Base-by-base conservation (phyloP, 225 moss, liverwort and hornwort genomes). In the Pleurozium schreberi region DNA sequence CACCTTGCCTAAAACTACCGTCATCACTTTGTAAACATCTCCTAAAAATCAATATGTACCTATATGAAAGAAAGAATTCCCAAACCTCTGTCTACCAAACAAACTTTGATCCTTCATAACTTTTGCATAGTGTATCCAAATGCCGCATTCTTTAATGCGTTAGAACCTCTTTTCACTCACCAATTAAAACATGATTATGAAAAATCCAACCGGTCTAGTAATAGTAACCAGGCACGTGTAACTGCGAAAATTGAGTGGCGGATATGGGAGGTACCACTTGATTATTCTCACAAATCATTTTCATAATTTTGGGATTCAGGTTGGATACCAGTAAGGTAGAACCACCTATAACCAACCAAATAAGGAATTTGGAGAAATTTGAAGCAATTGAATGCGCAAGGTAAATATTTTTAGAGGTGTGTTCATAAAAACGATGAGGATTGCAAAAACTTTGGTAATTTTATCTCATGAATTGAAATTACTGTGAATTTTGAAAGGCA, bases 1-100 rank as follows among this genome's bases (percentile, higher is more conserved):
- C 43, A 43, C 9, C 15, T 0, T 10, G 0, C 14, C 1, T 42
- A 25, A 43, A 16, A 16, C 28, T 0, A 0, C 28, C 4, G 27
- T 43, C 43, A 43, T 40, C 40, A 40, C 40, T 40, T 0, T 22
- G 1, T 71, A 3, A 16, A 43, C 43, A 71, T 43, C 10, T 71
- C 43, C 71, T n/a, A 49, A 15, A 16, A 71, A 43, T 43, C 9
- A 43, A 25, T 10, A 17, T 43, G 9, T 25, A 27, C 5, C 27
- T 42, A 5, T 5, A 4, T 26, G 13, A 22, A 27, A 27, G 16
- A 42, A 70, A 26, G 1, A 0, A 42, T 70, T 42, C 5, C 3
- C 25, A 0, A 70, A 43, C 3, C 0, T 5, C 2, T 71, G 9
- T 3, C 57, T 57, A 20, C 28, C 1, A 2, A 6, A 18, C 45